Base-by-base conservation (phyloP, 768 basidiomycete species). In the Leccinum pellstonianum region DNA sequence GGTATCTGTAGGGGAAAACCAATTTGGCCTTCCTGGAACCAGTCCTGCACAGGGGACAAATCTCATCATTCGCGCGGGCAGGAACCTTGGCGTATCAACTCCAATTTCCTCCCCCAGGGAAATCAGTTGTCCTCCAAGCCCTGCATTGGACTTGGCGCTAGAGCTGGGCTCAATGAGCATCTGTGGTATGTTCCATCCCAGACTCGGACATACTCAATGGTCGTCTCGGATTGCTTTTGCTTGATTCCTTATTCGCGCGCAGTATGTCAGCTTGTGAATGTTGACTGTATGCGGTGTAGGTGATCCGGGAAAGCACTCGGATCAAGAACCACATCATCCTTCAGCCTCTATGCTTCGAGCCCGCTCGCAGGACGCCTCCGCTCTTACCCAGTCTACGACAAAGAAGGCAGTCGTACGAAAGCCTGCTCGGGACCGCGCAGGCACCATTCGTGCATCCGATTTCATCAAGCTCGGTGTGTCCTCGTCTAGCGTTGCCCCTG, bases 401-500 rank as follows among this genome's bases (percentile, higher is more conserved):
- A 71, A 57, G 63, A 73, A 57, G 11, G 17, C 55, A 23, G 27
- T 33, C 0, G 61, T 57, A 41, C 55, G 52, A 49, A 48, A 17
- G 27, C 51, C 38, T 15, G 46, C 70, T 53, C 70, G 77, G n/a
- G 74, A 73, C n/a, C 79, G 83, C 17, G 82, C 76, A 25, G 81
- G 76, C 61, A 84, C 79, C 55, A 84, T 78, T 66, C 82, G 77
- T 54, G 81, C 78, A 52, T 83, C 77, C n/a, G 80, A 81, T 62
- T 78, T 75, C 52, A 19, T 62, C 35, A 74, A 62, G 35, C 57
- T 64, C 5, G 56, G 54, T 10, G 38, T 50, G 37, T 31, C 56
- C 51, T 58, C 55, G 33, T 57, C 63, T 3, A 25, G 60, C 56
- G 43, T 49, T 49, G 35, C 25, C 31, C 31, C 60, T 12, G 29